These are phyloP conservation scores for Calocera viscosa DNA, from an alignment of 768 basidiomycete species.

Conservation along the genomic window DNA sequence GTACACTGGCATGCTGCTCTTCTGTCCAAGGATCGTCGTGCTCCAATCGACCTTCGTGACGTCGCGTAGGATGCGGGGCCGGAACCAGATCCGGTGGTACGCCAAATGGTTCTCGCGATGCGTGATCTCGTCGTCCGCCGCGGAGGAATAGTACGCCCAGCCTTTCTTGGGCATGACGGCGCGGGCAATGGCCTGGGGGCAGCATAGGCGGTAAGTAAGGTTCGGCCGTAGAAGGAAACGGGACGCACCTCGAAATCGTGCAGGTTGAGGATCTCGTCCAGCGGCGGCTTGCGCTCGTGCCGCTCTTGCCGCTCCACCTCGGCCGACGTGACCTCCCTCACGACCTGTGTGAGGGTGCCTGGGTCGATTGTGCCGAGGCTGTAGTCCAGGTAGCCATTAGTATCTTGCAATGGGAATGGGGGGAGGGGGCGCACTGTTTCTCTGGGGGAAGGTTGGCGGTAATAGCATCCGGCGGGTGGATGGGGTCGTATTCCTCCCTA, in stretches of 20 bases:
- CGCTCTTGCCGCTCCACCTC: slow-evolving; percentile 59
- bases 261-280: slow-evolving; percentile 71
- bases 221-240: background rate
- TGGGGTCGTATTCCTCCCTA: slow-evolving; percentile 72
- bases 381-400: background rate
- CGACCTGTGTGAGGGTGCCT: slow-evolving; percentile 49
- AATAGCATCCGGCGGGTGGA: slow-evolving; percentile 28
- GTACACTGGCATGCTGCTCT: slow-evolving; percentile 64
- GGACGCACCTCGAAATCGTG: slow-evolving; percentile 80
- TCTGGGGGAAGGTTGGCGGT: slow-evolving; percentile 50
- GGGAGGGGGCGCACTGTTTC: slow-evolving; percentile 49
- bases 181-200: slow-evolving; percentile 65
- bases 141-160: slow-evolving; percentile 97
- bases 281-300: slow-evolving; percentile 51
- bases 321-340: slow-evolving; percentile 51
- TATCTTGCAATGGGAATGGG: background rate
- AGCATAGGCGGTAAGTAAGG: slow-evolving; percentile 12
- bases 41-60: slow-evolving; percentile 80
- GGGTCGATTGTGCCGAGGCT: slow-evolving; percentile 60
- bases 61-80: slow-evolving; percentile 72
- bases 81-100: slow-evolving; percentile 88
- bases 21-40: slow-evolving; percentile 65
- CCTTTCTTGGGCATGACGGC: slow-evolving; percentile 72
- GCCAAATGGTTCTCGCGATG: slow-evolving; percentile 80
- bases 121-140: slow-evolving; percentile 90